A percentile compares a stretch with the other conserved stretches of the same genome.
These are phyloP conservation scores for Monosporozyma yasuniensis DNA, from an alignment of 805 yeast genomes.

Conservation along the genomic window DNA sequence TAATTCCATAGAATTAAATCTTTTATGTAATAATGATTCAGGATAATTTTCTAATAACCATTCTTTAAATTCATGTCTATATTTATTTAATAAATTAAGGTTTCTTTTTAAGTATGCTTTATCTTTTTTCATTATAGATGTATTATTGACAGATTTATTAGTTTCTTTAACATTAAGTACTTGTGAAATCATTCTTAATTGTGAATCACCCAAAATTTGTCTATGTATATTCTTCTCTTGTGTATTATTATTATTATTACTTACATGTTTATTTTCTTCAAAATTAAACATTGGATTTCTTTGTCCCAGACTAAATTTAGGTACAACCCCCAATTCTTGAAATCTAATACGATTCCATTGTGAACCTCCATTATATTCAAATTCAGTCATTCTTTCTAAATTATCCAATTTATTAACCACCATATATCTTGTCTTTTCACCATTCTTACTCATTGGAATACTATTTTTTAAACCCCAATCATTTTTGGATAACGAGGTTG, in stretches of 20 bases:
- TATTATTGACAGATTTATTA: background rate
- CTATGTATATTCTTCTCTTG: background rate
- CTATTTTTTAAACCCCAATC: constrained; percentile 72
- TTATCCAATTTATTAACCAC: constrained; percentile 61
- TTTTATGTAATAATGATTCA: constrained; percentile 27
- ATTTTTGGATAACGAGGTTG: constrained; percentile 51
- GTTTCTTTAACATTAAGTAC: constrained; percentile 4
- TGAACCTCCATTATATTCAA: constrained; percentile 50
- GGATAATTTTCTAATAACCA: constrained; percentile 50
- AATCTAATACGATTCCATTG: constrained; percentile 56
- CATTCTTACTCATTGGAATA: constrained; percentile 41
- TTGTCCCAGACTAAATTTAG: constrained; percentile 16
- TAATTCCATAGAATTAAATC: constrained; percentile 28
- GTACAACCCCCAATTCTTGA: constrained; percentile 53
- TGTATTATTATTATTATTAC: constrained; percentile 2
- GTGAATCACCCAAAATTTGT: constrained; percentile 1
- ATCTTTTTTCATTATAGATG: background rate
- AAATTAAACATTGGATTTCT: constrained; percentile 31
- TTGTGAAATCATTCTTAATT: constrained; percentile 7
- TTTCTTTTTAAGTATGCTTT: background rate
- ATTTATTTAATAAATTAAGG: constrained; percentile 5
- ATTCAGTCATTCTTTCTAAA: constrained; percentile 58
- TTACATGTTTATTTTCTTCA: background rate
- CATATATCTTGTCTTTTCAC: constrained; percentile 43
- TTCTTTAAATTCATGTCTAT: constrained; percentile 42